Percentiles rank a stretch among this genome's conserved stretches.
Conservation (phyloP, 805 yeast species). For the Ogataea salicorniae region DNA sequence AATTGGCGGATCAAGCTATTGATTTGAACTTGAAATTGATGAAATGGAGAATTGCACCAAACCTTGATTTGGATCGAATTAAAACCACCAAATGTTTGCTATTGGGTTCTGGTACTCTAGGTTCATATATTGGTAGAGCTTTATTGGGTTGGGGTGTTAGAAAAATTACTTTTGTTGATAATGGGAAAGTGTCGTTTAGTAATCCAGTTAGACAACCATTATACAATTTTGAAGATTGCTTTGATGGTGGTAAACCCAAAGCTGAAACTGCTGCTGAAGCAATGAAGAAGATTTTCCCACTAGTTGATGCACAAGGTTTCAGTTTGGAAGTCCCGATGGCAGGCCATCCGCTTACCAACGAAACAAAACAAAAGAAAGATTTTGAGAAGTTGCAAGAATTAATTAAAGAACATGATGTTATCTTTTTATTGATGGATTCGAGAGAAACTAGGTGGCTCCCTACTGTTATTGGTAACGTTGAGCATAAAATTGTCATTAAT, state of each 20-base stretch:
- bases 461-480: constrained; percentile 66
- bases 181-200: constrained; percentile 81
- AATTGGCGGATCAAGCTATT: constrained; percentile 85
- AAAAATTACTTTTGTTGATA: constrained; percentile 82
- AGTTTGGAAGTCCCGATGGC: constrained; percentile 88
- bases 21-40: constrained; percentile 85
- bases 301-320: constrained; percentile 59
- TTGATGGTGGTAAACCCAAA: constrained; percentile 68
- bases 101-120: constrained; percentile 96
- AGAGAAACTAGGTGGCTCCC: constrained; percentile 99
- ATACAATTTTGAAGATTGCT: constrained; percentile 75
- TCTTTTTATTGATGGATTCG: constrained; percentile 86
- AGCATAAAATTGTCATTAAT: constrained; percentile 72
- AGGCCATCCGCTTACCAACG: constrained; percentile 77
- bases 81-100: constrained; percentile 60
- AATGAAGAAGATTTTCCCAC: constrained; percentile 70
- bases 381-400: constrained; percentile 49
- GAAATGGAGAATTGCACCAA: constrained; percentile 96
- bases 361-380: constrained; percentile 41
- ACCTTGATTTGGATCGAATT: constrained; percentile 62
- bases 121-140: constrained; percentile 83
- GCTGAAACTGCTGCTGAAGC: constrained; percentile 75
- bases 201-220: constrained; percentile 95
- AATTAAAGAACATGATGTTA: constrained; percentile 63
- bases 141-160: constrained; percentile 94